Conservation (phyloP, 2,329 filamentous ascomycete species). For the Zasmidium citrigriseum region DNA sequence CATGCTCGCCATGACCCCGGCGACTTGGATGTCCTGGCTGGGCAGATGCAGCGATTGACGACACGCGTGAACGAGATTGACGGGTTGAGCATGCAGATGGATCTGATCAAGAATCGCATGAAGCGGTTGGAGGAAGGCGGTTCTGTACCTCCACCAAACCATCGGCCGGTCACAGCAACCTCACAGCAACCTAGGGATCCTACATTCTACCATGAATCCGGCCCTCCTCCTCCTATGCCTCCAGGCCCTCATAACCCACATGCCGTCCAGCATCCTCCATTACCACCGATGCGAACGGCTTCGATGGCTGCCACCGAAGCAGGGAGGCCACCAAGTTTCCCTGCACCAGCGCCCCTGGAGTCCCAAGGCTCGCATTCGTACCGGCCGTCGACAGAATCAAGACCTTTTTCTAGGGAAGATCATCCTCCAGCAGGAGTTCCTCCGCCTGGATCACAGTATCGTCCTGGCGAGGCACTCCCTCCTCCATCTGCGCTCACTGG, state of each 20-base stretch:
- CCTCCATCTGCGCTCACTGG: conserved; percentile 28
- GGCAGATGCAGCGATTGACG: conserved; percentile 39
- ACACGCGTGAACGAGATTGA: conserved; percentile 50
- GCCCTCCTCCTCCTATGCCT: conserved; percentile 1
- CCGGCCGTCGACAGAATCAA: conserved; percentile 21
- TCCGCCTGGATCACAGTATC: conserved; percentile 8
- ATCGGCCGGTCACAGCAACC: conserved; percentile 2
- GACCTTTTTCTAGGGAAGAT: conserved; percentile 14
- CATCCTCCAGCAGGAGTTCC: conserved; percentile 5
- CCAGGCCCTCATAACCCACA: conserved; percentile 6
- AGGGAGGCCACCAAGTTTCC: conserved; percentile 15
- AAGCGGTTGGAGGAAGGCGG: conserved; percentile 35
- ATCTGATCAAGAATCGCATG: conserved; percentile 51
- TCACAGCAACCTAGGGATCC: conserved; percentile 13
- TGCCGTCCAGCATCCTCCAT: conserved; percentile 12
- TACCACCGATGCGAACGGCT: conserved; percentile 31
- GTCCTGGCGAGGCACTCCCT: conserved; percentile 23
- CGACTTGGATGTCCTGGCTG: conserved; percentile 48
- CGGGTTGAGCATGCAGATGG: conserved; percentile 47
- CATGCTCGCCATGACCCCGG: conserved; percentile 29
- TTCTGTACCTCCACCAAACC: conserved; percentile 9
- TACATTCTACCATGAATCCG: neutral
- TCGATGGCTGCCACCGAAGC: conserved; percentile 24
- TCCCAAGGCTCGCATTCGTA: conserved; percentile 16
- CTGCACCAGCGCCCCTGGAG: conserved; percentile 16